These are phyloP conservation scores for Ascochyta fabae DNA, from an alignment of 2,329 filamentous ascomycete species.

Conservation along the genomic window DNA sequence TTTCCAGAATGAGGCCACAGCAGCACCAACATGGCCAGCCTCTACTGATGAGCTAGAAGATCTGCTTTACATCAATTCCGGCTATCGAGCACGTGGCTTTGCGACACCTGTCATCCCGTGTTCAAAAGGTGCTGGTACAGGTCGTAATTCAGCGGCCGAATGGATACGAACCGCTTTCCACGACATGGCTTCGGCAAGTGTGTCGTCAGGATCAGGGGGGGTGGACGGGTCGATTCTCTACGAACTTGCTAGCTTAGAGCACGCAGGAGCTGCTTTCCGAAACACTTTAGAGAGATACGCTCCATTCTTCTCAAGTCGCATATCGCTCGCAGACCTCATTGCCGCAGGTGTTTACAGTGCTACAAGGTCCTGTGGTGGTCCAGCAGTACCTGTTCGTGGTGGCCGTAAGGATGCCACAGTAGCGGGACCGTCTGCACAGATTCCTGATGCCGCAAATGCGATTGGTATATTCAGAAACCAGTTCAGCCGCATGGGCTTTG, in stretches of 20 bases:
- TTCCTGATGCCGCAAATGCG: conserved; percentile 65
- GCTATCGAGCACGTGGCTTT: conserved; percentile 63
- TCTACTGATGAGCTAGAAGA: conserved; percentile 67
- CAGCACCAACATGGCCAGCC: conserved; percentile 67
- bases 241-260: conserved; percentile 63
- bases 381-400: conserved; percentile 59
- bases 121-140: conserved; percentile 51
- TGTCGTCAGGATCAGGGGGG: conserved; percentile 58
- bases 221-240: conserved; percentile 67
- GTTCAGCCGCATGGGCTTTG: conserved; percentile 66
- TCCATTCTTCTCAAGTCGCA: conserved; percentile 59
- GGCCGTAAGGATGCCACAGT: conserved; percentile 63
- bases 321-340: conserved; percentile 64
- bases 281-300: conserved; percentile 54
- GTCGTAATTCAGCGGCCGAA: conserved; percentile 65
- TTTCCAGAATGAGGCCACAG: conserved; percentile 26
- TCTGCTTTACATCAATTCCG: conserved; percentile 66
- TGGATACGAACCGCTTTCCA: conserved; percentile 69
- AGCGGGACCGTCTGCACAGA: conserved; percentile 56
- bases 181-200: conserved; percentile 65
- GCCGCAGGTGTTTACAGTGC: conserved; percentile 65
- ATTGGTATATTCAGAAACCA: conserved; percentile 60
- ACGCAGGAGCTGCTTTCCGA: conserved; percentile 62
- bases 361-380: conserved; percentile 65
- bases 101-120: conserved; percentile 65